Percentiles rank a stretch among this genome's conserved stretches.
phyloP scores from a whole-genome alignment of 2,329 filamentous ascomycete genomes.

The Trichophyton verrucosum region DNA sequence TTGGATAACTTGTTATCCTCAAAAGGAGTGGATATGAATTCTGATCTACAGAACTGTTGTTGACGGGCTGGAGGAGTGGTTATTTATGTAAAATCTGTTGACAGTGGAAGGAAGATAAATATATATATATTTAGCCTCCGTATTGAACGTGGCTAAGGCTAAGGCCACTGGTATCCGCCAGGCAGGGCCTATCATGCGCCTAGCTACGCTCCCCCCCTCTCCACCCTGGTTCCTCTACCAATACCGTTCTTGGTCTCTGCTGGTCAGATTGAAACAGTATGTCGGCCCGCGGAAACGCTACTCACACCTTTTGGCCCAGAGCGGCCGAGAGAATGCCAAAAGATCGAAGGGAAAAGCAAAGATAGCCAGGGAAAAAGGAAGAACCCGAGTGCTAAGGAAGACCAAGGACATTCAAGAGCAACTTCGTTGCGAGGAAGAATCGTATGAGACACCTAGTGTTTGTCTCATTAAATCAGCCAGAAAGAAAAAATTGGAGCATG shows the following conservation, averaged over 20 bases:
- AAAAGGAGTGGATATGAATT: conserved; percentile 3
- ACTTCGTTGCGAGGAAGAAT: neutral
- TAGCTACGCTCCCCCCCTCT: neutral
- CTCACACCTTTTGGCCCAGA: neutral
- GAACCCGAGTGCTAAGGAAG: neutral
- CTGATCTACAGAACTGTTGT: neutral
- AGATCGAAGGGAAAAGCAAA: neutral
- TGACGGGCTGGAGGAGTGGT: neutral
- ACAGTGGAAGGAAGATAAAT: neutral
- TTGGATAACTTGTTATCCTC: conserved; percentile 5
- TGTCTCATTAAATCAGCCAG: conserved; percentile 2
- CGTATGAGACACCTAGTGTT: conserved; percentile 3
- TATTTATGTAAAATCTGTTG: neutral
- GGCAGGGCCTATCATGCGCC: conserved; percentile 6
- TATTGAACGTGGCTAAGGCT: conserved; percentile 6
- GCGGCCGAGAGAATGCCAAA: neutral
- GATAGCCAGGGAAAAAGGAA: neutral
- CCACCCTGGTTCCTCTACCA: neutral
- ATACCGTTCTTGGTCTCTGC: neutral
- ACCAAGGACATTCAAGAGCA: neutral
- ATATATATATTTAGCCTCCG: neutral
- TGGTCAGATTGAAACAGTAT: neutral
- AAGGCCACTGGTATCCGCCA: conserved; percentile 11
- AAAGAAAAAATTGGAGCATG: conserved; percentile 4
- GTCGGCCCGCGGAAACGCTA: conserved; percentile 2